Evolutionary conservation across 768 basidiomycete species (phyloP).

Genomic region (Coprinopsis strossmayeri): DNA sequence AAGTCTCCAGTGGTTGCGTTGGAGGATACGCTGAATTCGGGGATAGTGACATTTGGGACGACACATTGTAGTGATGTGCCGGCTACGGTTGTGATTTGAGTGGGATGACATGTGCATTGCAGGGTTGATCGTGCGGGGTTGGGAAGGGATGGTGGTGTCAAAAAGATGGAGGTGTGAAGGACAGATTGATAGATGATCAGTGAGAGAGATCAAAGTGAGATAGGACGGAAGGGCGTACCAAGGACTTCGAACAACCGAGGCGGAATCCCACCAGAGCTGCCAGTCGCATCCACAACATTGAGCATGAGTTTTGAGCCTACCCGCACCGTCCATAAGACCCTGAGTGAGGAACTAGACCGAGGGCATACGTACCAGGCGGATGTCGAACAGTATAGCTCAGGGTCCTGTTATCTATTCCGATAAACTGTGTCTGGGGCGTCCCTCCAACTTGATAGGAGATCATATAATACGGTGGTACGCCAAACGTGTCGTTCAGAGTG

Average conservation of each 20-base stretch:
- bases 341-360: background rate
- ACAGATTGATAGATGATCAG: background rate
- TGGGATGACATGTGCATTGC: background rate
- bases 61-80: constrained; percentile 28
- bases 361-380: constrained; percentile 28
- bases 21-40: constrained; percentile 27
- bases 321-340: background rate
- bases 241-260: constrained; percentile 27
- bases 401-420: constrained; percentile 26
- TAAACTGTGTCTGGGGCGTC: constrained; percentile 24
- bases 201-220: background rate
- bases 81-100: constrained; percentile 16
- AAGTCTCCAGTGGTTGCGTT: constrained; percentile 33
- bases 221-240: constrained; percentile 19
- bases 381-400: constrained; percentile 33
- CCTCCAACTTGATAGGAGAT: constrained; percentile 33
- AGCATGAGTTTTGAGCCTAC: constrained; percentile 39
- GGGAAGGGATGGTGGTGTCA: background rate
- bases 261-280: constrained; percentile 34
- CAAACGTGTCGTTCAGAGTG: constrained; percentile 14
- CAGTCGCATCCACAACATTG: constrained; percentile 36
- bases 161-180: background rate
- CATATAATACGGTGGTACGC: constrained; percentile 33
- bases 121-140: background rate
- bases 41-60: constrained; percentile 15